Conservation (phyloP, 139 green algal species). For the Picochlorum sp. region DNA sequence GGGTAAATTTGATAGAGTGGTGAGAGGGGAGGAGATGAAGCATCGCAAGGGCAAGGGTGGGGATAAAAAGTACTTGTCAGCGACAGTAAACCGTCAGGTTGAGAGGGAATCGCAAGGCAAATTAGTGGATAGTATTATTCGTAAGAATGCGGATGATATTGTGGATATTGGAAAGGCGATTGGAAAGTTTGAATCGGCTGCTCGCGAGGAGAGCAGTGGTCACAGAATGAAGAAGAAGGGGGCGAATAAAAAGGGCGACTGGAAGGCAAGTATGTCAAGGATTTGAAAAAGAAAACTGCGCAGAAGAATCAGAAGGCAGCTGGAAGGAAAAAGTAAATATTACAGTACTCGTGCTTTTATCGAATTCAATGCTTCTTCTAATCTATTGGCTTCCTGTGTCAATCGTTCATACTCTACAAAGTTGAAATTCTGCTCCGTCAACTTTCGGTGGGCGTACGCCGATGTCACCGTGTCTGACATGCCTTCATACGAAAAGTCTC, state of each 20-base stretch:
- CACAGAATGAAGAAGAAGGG: slow-evolving; percentile 28
- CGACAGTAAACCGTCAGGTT: neutral
- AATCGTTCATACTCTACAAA: slow-evolving; percentile 12
- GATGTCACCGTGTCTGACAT: slow-evolving; percentile 12
- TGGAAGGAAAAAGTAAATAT: neutral
- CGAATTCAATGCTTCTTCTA: slow-evolving; percentile 10
- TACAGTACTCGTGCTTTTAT: slow-evolving; percentile 9
- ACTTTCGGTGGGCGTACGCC: slow-evolving; percentile 6
- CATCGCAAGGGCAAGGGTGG: slow-evolving; percentile 41
- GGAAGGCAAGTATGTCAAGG: neutral
- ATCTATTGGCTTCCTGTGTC: slow-evolving; percentile 5
- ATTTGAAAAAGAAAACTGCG: neutral
- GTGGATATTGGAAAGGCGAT: slow-evolving; percentile 50
- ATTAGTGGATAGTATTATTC: slow-evolving; percentile 59
- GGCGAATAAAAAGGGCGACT: slow-evolving; percentile 28
- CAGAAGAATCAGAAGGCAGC: neutral
- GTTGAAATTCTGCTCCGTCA: slow-evolving; percentile 7
- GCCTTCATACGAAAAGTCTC: slow-evolving; percentile 14
- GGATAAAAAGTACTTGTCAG: slow-evolving; percentile 51
- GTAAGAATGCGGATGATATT: slow-evolving; percentile 60
- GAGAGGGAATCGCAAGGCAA: slow-evolving; percentile 34
- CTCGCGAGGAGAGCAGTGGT: slow-evolving; percentile 29
- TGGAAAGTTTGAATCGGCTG: slow-evolving; percentile 40
- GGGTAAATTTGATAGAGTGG: slow-evolving; percentile 86
- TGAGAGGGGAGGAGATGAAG: slow-evolving; percentile 50